Percentiles rank a stretch among this genome's conserved stretches.
Evolutionary conservation across 345 rosid species (phyloP).

Genomic region (Adansonia digitata): DNA sequence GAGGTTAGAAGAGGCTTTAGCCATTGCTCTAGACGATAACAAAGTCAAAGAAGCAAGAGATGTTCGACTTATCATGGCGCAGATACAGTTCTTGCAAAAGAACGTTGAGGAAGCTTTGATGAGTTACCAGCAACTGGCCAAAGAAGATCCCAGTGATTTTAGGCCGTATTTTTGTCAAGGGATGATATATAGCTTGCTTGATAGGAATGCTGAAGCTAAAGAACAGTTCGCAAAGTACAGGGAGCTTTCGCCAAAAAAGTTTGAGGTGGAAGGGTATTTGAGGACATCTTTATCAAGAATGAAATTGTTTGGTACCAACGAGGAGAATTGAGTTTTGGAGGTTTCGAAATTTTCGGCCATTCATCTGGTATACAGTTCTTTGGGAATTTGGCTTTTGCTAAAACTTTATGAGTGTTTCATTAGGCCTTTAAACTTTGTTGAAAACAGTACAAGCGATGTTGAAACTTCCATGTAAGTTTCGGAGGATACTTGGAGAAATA

Average conservation of each 20-base stretch:
- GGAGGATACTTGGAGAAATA: not conserved
- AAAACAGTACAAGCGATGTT: not conserved
- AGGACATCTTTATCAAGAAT: slow-evolving; percentile 64
- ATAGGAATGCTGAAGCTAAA: slow-evolving; percentile 69
- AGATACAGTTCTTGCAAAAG: slow-evolving; percentile 74
- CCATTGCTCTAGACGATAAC: slow-evolving; percentile 51
- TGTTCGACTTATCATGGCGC: slow-evolving; percentile 84
- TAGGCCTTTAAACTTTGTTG: not conserved
- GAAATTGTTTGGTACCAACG: slow-evolving; percentile 67
- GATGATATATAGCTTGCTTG: slow-evolving; percentile 76
- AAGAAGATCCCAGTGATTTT: slow-evolving; percentile 74
- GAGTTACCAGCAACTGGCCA: slow-evolving; percentile 59
- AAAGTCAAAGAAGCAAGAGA: slow-evolving; percentile 68
- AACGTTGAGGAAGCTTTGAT: slow-evolving; percentile 73
- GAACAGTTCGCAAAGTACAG: slow-evolving; percentile 75
- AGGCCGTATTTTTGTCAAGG: slow-evolving; percentile 79
- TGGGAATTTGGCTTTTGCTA: not conserved
- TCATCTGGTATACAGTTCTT: slow-evolving; percentile 12
- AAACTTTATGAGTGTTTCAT: not conserved
- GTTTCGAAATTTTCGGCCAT: slow-evolving; percentile 6
- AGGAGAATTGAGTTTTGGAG: slow-evolving; percentile 35
- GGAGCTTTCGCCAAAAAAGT: slow-evolving; percentile 64
- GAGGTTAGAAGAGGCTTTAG: slow-evolving; percentile 70
- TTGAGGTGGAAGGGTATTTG: slow-evolving; percentile 74
- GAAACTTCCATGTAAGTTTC: not conserved